Evolutionary conservation across 164 flowering plant species (phyloP).

Genomic region (Hamamelis virginiana): DNA sequence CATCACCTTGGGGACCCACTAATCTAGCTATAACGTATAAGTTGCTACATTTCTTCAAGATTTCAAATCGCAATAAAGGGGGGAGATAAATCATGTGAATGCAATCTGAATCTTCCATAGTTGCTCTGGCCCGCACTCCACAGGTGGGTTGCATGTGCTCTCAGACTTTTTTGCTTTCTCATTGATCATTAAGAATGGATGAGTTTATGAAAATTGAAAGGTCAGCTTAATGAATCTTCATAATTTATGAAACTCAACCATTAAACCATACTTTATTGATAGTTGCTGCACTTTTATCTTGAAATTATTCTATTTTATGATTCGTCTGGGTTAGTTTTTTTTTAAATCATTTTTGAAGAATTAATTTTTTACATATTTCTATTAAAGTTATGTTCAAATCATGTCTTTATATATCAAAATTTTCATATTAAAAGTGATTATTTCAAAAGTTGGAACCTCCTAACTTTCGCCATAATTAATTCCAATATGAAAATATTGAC

Average conservation of each 20-base stretch:
- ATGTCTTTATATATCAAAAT: too few relatives aligned
- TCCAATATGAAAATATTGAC: too few relatives aligned
- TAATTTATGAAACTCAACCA: not conserved
- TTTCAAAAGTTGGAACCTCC: too few relatives aligned
- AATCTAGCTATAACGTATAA: not conserved
- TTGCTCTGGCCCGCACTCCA: not conserved
- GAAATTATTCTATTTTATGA: too few relatives aligned
- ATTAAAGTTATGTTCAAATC: too few relatives aligned
- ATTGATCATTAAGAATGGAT: conserved; percentile 16
- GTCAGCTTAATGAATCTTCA: not conserved
- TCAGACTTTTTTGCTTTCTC: conserved; percentile 14
- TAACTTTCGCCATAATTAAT: too few relatives aligned
- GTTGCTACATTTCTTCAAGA: not conserved
- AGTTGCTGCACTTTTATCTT: too few relatives aligned
- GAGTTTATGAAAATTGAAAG: not conserved
- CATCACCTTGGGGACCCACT: not conserved
- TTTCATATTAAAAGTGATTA: too few relatives aligned
- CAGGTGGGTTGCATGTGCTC: conserved; percentile 25
- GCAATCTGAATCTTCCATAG: not conserved
- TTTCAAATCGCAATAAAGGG: conserved; percentile 5
- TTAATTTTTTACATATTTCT: too few relatives aligned
- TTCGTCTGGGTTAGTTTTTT: too few relatives aligned
- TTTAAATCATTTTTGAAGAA: too few relatives aligned
- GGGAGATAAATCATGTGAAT: not conserved
- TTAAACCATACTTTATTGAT: too few relatives aligned